Evolutionary conservation across 2,329 filamentous ascomycete genomes (phyloP).

Genomic region (Thermoascus crustaceus): DNA sequence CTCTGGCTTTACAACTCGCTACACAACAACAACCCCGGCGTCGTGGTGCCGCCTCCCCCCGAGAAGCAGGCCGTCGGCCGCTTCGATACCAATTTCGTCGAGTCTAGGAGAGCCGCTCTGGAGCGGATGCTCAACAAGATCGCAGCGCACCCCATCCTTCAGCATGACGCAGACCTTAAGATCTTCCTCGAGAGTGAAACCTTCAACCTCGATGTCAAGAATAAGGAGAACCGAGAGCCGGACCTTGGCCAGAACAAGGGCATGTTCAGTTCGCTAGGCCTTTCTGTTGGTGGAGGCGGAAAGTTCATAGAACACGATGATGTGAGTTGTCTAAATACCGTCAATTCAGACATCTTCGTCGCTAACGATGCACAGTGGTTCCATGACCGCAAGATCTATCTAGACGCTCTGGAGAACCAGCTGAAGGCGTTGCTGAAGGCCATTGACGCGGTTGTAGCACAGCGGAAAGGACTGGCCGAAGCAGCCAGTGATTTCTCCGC

Average conservation of each 20-base stretch:
- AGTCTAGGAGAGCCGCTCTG: slow-evolving; percentile 78
- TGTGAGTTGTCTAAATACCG: slow-evolving; percentile 44
- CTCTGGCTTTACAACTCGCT: slow-evolving; percentile 94
- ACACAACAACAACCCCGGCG: slow-evolving; percentile 87
- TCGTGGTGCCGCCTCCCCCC: slow-evolving; percentile 89
- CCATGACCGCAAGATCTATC: slow-evolving; percentile 88
- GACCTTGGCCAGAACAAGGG: slow-evolving; percentile 85
- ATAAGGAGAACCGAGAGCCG: slow-evolving; percentile 87
- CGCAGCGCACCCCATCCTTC: slow-evolving; percentile 77
- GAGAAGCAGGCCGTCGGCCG: slow-evolving; percentile 96
- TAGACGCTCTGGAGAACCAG: slow-evolving; percentile 88
- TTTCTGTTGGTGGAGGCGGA: slow-evolving; percentile 63
- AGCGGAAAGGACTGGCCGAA: slow-evolving; percentile 89
- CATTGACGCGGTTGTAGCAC: slow-evolving; percentile 83
- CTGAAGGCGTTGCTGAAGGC: slow-evolving; percentile 84
- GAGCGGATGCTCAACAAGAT: slow-evolving; percentile 99
- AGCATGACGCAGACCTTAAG: slow-evolving; percentile 90
- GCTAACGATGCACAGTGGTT: slow-evolving; percentile 63
- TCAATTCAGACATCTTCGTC: slow-evolving; percentile 4
- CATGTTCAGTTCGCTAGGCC: slow-evolving; percentile 75
- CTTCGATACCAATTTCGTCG: slow-evolving; percentile 95
- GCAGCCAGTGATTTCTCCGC: slow-evolving; percentile 88
- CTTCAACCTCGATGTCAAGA: slow-evolving; percentile 94
- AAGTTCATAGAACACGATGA: slow-evolving; percentile 99
- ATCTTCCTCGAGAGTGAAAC: slow-evolving; percentile 93